Evolutionary conservation across 306 rosid species (phyloP).

Genomic region (Quercus cerris): DNA sequence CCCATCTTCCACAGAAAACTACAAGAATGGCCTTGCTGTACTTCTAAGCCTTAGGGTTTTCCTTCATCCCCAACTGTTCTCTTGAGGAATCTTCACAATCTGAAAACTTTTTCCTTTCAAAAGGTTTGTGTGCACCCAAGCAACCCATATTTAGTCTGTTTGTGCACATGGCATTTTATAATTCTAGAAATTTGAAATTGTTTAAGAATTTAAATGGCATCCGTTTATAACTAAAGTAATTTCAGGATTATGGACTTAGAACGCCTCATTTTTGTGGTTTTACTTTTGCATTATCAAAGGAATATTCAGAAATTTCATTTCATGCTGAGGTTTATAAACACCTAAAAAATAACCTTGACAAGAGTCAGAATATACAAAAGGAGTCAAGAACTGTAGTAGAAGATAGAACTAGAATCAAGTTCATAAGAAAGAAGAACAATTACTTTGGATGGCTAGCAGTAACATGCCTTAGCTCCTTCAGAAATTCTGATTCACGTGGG

Average conservation of each 20-base stretch:
- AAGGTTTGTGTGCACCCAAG: too few relatives aligned
- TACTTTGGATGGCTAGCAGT: conserved; percentile 39
- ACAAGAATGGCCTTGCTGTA: too few relatives aligned
- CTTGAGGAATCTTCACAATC: too few relatives aligned
- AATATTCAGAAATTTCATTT: background rate
- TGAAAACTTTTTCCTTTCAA: too few relatives aligned
- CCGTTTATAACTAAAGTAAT: background rate
- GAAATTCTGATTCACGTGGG: conserved; percentile 50
- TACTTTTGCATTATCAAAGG: background rate
- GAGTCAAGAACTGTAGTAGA: too few relatives aligned
- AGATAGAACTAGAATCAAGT: too few relatives aligned
- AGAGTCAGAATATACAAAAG: background rate
- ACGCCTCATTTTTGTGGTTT: background rate
- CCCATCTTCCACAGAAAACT: too few relatives aligned
- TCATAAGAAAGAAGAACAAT: background rate
- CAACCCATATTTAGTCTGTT: too few relatives aligned
- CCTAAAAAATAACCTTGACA: background rate
- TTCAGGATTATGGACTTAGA: background rate
- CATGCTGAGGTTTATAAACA: background rate
- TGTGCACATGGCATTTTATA: too few relatives aligned
- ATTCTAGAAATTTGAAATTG: background rate
- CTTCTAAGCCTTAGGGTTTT: too few relatives aligned
- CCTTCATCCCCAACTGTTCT: too few relatives aligned
- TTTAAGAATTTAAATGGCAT: background rate
- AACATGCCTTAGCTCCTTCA: conserved; percentile 47